phyloP scores from a whole-genome alignment of 139 green algal species.

The Chlorella sp. region DNA sequence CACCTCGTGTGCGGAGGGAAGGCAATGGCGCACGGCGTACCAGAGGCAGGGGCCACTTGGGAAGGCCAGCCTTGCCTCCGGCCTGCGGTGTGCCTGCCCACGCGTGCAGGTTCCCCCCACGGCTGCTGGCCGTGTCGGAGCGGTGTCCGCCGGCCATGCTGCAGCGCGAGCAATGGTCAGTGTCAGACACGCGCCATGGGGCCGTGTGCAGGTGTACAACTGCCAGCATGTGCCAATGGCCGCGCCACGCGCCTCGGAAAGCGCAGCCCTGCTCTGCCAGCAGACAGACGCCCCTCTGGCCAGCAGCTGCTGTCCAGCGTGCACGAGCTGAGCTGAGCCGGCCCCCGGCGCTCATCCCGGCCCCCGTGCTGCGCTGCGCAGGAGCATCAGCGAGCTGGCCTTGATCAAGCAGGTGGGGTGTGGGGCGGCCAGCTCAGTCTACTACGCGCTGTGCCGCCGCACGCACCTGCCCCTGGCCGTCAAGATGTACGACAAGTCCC shows the following conservation, averaged over 20 bases:
- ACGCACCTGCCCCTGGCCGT: constrained; percentile 45
- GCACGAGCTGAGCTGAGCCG: neutral
- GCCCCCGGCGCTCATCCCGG: neutral
- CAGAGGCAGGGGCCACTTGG: too few relatives aligned
- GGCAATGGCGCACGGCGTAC: too few relatives aligned
- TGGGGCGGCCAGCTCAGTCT: constrained; percentile 62
- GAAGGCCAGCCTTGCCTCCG: too few relatives aligned
- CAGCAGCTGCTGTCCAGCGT: neutral
- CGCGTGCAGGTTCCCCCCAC: neutral
- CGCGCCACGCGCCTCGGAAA: too few relatives aligned
- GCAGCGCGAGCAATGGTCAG: constrained; percentile 23
- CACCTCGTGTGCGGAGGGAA: too few relatives aligned
- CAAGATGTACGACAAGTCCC: constrained; percentile 71
- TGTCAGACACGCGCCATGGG: neutral
- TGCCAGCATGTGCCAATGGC: neutral
- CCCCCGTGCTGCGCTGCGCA: constrained; percentile 1
- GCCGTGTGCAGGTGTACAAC: neutral
- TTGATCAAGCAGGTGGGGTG: constrained; percentile 67
- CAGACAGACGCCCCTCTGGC: neutral
- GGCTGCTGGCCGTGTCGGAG: constrained; percentile 19
- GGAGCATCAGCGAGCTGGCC: constrained; percentile 61
- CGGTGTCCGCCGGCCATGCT: constrained; percentile 23
- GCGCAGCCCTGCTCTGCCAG: neutral
- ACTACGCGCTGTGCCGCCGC: constrained; percentile 50
- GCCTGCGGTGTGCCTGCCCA: too few relatives aligned